A percentile compares a stretch with the other conserved stretches of the same genome.
Evolutionary conservation across 306 rosid species (phyloP).

Genomic region (Fragaria vesca): DNA sequence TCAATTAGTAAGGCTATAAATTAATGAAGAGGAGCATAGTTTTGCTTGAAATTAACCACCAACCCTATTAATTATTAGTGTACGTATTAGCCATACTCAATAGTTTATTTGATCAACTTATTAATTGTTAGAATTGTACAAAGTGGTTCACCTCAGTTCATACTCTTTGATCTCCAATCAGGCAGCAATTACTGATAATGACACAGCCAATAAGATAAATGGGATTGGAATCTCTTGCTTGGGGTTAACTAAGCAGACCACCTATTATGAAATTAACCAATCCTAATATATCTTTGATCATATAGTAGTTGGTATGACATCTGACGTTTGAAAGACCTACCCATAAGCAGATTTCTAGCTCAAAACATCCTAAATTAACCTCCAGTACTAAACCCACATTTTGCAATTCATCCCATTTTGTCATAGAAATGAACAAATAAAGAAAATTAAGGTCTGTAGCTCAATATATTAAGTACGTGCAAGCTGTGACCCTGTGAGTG

Average conservation of each 20-base stretch:
- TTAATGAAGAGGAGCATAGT: neutral
- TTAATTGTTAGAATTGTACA: neutral
- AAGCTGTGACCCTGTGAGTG: neutral
- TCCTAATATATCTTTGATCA: neutral
- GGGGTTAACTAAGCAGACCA: neutral
- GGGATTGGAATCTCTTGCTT: neutral
- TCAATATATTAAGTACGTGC: neutral
- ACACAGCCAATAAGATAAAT: neutral
- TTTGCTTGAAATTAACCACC: neutral
- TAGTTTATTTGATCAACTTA: neutral
- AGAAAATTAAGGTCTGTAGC: neutral
- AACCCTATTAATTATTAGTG: neutral
- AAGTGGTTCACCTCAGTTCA: conserved; percentile 3
- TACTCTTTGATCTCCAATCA: neutral
- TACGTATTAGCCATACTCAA: neutral
- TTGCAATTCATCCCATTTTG: neutral
- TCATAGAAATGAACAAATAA: neutral
- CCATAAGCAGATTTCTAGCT: neutral
- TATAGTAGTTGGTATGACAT: neutral
- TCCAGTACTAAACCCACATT: neutral
- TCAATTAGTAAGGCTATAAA: neutral
- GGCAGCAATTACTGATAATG: neutral
- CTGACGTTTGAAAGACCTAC: neutral
- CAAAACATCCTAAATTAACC: neutral
- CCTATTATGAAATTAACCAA: neutral